A percentile compares a stretch with the other conserved stretches of the same genome.
Conservation (phyloP, 2,329 filamentous ascomycete genomes). For the Helotiales sp. region DNA sequence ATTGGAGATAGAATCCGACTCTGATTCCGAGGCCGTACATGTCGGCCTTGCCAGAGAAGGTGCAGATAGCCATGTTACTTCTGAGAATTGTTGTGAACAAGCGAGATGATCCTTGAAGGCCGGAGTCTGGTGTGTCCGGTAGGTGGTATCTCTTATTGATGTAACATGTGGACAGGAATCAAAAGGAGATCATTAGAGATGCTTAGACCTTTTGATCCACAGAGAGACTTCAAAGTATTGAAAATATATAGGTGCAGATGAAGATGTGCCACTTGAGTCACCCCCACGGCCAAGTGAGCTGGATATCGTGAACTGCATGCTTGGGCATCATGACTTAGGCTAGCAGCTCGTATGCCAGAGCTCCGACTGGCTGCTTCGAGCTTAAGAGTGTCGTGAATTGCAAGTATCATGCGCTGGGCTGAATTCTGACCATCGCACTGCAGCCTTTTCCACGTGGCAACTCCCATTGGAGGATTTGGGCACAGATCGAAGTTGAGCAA, state of each 20-base stretch:
- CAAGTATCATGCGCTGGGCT: background rate
- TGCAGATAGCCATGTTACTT: conserved; percentile 12
- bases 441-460: conserved; percentile 1
- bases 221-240: background rate
- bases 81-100: background rate
- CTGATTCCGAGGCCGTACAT: conserved; percentile 36
- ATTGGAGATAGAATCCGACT: conserved; percentile 31
- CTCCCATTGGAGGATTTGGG: background rate
- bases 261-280: background rate
- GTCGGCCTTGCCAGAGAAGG: conserved; percentile 38
- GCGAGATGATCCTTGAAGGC: background rate
- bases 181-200: background rate
- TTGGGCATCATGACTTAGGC: background rate
- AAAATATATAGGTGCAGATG: background rate
- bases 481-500: background rate
- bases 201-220: background rate
- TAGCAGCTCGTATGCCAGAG: background rate
- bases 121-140: too few species aligned
- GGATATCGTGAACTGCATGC: background rate
- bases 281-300: background rate
- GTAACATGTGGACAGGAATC: too few species aligned
- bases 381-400: background rate
- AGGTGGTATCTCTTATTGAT: too few species aligned
- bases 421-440: background rate
- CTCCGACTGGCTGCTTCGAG: background rate